These are phyloP conservation scores for Colletotrichum cordylinicola DNA, from an alignment of 2,329 filamentous ascomycete genomes.

Conservation along the genomic window DNA sequence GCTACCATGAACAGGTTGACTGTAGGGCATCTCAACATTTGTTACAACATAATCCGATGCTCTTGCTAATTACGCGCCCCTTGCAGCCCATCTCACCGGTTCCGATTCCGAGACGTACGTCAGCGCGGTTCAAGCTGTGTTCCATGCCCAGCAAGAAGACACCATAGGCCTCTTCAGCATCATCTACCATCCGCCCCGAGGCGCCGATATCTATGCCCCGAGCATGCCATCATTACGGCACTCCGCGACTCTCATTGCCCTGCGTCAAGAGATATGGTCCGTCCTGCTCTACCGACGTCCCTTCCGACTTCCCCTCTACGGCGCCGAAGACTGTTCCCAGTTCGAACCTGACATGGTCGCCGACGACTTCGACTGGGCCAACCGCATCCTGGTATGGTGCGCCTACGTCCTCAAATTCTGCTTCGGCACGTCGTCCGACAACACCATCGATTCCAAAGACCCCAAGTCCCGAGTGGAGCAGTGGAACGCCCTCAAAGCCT, in stretches of 20 bases:
- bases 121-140: neutral
- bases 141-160: neutral
- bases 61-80: neutral
- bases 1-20: constrained; percentile 1
- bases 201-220: neutral
- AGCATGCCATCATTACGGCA: neutral
- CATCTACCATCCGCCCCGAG: neutral
- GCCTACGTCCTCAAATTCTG: constrained; percentile 70
- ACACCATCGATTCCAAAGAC: constrained; percentile 24
- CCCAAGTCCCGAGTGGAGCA: constrained; percentile 30
- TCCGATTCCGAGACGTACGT: constrained; percentile 2
- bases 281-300: constrained; percentile 2
- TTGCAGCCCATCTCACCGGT: neutral
- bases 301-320: neutral
- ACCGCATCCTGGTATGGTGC: constrained; percentile 65
- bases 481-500: constrained; percentile 52
- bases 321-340: neutral
- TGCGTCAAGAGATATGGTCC: constrained; percentile 5
- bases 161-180: neutral
- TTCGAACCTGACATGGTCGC: constrained; percentile 25
- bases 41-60: accelerated
- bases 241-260: neutral
- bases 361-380: constrained; percentile 62
- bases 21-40: neutral
- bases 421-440: constrained; percentile 42